Evolutionary conservation across 1,284 basidiomycete species (phyloP).

Genomic region (Puccinia horiana): DNA sequence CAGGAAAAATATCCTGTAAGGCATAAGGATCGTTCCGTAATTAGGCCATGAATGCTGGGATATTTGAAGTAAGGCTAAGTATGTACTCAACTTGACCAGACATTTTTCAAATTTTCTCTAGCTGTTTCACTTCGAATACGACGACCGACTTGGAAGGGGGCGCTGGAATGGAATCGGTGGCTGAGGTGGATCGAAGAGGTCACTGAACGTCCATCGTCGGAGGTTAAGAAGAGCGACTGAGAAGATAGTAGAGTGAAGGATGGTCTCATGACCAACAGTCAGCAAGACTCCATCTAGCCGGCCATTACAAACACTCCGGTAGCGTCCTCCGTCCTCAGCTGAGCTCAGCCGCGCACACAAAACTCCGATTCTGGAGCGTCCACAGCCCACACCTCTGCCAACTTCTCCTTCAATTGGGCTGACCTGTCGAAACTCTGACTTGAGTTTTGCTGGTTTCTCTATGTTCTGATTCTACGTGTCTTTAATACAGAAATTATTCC

Average conservation of each 20-base stretch:
- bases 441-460: no score
- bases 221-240: not conserved
- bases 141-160: not conserved
- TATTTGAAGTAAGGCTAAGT: not conserved
- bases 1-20: slow-evolving; percentile 11
- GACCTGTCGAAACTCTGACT: no score
- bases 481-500: no score
- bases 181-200: not conserved
- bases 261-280: slow-evolving; percentile 1
- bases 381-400: not conserved
- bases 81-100: slow-evolving; percentile 11
- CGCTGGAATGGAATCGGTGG: not conserved
- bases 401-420: no score
- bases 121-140: not conserved
- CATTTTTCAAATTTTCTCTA: not conserved
- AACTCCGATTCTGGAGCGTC: not conserved
- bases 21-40: no score
- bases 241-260: not conserved
- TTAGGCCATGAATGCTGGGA: not conserved
- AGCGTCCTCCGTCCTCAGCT: not conserved
- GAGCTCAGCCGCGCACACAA: not conserved
- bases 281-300: not conserved
- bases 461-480: no score
- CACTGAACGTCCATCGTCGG: not conserved
- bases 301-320: slow-evolving; percentile 1